Evolutionary conservation across 441 rosid genomes (phyloP).

Genomic region (Brassica hybrid): DNA sequence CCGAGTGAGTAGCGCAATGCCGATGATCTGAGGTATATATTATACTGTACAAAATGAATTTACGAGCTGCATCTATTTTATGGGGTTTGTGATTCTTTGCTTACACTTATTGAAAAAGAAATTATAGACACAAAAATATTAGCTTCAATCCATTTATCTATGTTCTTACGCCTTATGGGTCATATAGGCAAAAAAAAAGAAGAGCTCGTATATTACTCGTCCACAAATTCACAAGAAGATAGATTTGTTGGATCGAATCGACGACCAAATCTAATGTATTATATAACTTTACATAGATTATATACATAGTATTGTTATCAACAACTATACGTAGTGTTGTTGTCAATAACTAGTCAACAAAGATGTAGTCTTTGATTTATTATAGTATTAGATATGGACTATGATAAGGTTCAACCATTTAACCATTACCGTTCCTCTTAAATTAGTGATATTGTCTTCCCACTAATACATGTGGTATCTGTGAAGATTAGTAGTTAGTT

Average conservation of each 20-base stretch:
- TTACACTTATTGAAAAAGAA: neutral
- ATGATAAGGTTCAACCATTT: neutral
- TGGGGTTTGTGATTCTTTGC: neutral
- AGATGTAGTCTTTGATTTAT: neutral
- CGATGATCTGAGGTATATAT: neutral
- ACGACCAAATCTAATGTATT: neutral
- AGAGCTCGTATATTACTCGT: neutral
- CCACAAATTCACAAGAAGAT: neutral
- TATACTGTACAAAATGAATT: neutral
- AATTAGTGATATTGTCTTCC: neutral
- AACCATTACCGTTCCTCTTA: slow-evolving; percentile 1
- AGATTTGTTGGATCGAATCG: neutral
- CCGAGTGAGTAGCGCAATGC: neutral
- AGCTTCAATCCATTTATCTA: neutral
- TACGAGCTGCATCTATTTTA: neutral
- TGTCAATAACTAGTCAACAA: neutral
- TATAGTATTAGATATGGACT: neutral
- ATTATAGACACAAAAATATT: neutral
- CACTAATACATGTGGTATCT: neutral
- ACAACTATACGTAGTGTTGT: neutral
- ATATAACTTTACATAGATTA: neutral
- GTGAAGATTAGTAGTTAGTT: neutral
- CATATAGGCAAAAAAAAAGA: neutral
- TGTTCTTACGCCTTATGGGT: neutral
- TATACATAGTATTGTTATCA: neutral